Base-by-base conservation (phyloP, 1,284 basidiomycete species). In the Ceratobasidium sp. region DNA sequence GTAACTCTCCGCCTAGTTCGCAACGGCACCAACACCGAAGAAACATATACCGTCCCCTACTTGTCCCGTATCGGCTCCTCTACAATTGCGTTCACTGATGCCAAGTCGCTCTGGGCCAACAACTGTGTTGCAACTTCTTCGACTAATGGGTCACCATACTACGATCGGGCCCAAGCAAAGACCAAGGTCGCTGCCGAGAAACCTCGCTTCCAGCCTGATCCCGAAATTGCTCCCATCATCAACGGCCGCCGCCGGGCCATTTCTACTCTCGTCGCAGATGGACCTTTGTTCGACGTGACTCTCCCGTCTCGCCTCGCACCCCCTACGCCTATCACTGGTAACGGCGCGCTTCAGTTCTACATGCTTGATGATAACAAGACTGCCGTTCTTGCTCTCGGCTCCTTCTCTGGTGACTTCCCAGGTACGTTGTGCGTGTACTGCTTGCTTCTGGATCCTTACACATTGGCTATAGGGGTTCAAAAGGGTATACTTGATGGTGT, bases 301-400 rank as follows among this genome's bases (percentile, higher is more conserved):
- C 81, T 88, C 29, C 86, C 86, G 0, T 79, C 82, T 10, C 73
- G 68, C 29, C 75, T 86, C 10, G 76, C 77, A n/a, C 87, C 86
- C 20, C 32, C 73, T 12, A 42, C 40, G 3, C 56, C 71, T 29
- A 47, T 72, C 22, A 70, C 47, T 43, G 72, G 78, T 8, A 75
- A 77, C 15, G 82, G 80, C 34, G 84, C 84, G 1, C 80, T 83
- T 1, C 83, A 86, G 72, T 87, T 87, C 75, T 85, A 82, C 74
- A 72, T 86, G 75, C 76, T 87, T 13, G 76, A 82, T 1, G 85
- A 87, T 69, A 78, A 77, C n/a, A 82, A 80, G 72, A 87, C 85
- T 0, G 86, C 85, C 40, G 84, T 87, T 1, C 77, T 87, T 55
- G 83, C 84, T 20, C 80, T 87, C 15, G 86, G 86, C 17, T 86